These are phyloP conservation scores for Alternaria sp. DNA, from an alignment of 2,329 filamentous ascomycete species.

Conservation along the genomic window DNA sequence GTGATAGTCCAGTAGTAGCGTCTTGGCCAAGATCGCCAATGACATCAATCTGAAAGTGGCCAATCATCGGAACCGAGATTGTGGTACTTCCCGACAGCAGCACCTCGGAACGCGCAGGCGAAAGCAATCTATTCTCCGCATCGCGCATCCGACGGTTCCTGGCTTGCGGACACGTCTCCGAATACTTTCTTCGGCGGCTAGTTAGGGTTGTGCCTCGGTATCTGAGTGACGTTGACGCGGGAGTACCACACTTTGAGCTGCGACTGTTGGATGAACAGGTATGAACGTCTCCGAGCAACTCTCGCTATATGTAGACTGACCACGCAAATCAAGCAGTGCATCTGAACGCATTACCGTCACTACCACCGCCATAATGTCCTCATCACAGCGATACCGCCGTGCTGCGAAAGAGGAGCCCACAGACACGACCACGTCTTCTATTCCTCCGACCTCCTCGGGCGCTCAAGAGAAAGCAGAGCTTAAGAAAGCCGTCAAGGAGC, in stretches of 20 bases:
- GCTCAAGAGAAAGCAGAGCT: conserved; percentile 34
- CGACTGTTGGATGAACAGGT: not conserved
- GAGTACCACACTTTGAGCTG: not conserved
- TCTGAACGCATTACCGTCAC: not conserved
- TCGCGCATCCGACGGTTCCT: conserved; percentile 2
- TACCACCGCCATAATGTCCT: conserved; percentile 23
- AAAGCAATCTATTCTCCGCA: conserved; percentile 24
- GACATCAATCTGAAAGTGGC: conserved; percentile 17
- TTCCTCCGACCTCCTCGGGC: conserved; percentile 15
- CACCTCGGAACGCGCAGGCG: conserved; percentile 5
- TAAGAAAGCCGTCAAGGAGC: conserved; percentile 32
- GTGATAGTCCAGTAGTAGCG: not conserved
- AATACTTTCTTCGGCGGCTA: not conserved
- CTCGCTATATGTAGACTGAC: not conserved
- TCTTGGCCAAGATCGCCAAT: conserved; percentile 6
- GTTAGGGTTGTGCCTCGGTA: not conserved
- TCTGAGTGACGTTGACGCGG: not conserved
- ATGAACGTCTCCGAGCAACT: not conserved
- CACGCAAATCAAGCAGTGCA: not conserved
- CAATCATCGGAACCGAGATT: conserved; percentile 23
- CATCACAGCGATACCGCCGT: conserved; percentile 31
- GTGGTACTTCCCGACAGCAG: conserved; percentile 11
- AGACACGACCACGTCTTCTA: conserved; percentile 11
- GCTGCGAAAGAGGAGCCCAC: conserved; percentile 14
- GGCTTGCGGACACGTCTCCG: conserved; percentile 17